Base-by-base conservation (phyloP, 768 basidiomycete species). In the Leccinum boreale region DNA sequence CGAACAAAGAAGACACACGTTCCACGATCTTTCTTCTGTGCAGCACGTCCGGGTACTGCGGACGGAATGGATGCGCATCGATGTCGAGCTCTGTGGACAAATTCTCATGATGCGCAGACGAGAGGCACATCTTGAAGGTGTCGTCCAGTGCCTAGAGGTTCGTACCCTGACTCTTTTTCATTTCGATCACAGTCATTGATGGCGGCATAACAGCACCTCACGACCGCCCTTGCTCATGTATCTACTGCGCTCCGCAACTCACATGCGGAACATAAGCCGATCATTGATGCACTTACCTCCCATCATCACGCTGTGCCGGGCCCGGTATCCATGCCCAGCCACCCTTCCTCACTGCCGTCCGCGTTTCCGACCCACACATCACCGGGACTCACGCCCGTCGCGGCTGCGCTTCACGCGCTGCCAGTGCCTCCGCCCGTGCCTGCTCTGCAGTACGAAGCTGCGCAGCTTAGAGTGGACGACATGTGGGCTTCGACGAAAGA, bases 31-130 rank as follows among this genome's bases (percentile, higher is more conserved):
- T 2, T 66, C 73, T 28, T 78, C 81, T n/a, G 76, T 85, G 60
- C 75, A 72, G 39, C 74, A 74, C 50, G 67, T 79, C 58, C 75
- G 75, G 35, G 73, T 85, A 11, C 69, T 90, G 45, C 78, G 79
- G 3, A 59, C 78, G 7, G 86, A 90, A 55, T 77, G 81, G 64
- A 89, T 92, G 87, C 81, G 79, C 51, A 83, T 89, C 44, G 90
- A 92, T 64, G 90, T 91, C 36, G 89, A 87, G 64, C 77, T 92
- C 15, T 86, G 86, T 65, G 88, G 87, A 4, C 86, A 92, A 66
- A 68, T 89, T 49, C 75, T 92, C 21, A 80, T 87, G 62, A 83
- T 90, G 83, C 75, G 74, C 33, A 75, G 90, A 45, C 79, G 90
- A 64, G 85, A 86, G 67, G 75, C 78, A 57, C 89, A 92, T 69